phyloP scores from a whole-genome alignment of 75 land plant genomes.

The Sequoia sempervirens region DNA sequence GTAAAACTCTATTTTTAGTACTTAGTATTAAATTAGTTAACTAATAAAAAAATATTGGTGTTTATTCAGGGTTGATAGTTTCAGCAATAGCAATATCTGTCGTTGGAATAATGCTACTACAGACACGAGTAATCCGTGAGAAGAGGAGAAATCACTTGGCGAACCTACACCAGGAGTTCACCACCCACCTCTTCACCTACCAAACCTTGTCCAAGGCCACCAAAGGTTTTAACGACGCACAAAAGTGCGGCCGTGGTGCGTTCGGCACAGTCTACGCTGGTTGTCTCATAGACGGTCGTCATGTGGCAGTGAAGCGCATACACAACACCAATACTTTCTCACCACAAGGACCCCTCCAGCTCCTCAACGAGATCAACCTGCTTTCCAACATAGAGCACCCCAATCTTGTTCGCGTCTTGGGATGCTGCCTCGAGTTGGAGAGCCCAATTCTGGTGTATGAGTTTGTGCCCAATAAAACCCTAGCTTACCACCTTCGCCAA shows the following conservation, averaged over 20 bases:
- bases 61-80: too few relatives aligned
- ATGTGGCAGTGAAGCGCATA: conserved; percentile 22
- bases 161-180: background rate
- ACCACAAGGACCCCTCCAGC: conserved; percentile 13
- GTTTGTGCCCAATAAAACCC: conserved; percentile 30
- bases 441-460: conserved; percentile 29
- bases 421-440: conserved; percentile 22
- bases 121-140: too few relatives aligned
- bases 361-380: conserved; percentile 25
- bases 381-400: conserved; percentile 19
- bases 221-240: conserved; percentile 9
- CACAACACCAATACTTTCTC: background rate
- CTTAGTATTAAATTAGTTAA: too few relatives aligned
- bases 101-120: too few relatives aligned
- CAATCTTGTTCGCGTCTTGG: conserved; percentile 21
- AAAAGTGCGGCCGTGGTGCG: conserved; percentile 20
- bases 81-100: too few relatives aligned
- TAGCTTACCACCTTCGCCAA: conserved; percentile 12
- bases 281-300: conserved; percentile 17
- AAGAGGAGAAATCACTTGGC: too few relatives aligned
- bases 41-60: too few relatives aligned
- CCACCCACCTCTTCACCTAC: conserved; percentile 14
- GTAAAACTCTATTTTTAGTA: too few relatives aligned
- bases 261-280: conserved; percentile 30
- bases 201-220: conserved; percentile 22